phyloP scores from a whole-genome alignment of 108 stramenopile genomes.

The Cyclostephanos tholiformis region DNA sequence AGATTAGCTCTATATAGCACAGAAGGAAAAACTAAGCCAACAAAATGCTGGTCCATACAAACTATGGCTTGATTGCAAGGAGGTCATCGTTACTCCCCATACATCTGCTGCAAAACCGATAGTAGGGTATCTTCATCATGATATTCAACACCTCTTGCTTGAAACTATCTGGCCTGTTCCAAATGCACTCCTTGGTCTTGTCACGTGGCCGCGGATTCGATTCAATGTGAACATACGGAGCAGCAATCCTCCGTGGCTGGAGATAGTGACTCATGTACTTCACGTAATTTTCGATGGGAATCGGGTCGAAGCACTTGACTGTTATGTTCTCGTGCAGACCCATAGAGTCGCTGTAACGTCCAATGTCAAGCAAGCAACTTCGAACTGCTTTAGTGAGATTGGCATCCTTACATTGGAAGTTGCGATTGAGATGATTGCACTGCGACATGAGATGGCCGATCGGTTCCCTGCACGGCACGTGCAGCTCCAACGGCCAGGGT shows the following conservation, averaged over 20 bases:
- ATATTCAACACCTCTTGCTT: conserved; percentile 17
- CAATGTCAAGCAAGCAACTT: not conserved
- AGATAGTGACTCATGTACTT: conserved; percentile 14
- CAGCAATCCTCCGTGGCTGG: conserved; percentile 16
- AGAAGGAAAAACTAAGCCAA: no score
- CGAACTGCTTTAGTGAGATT: conserved; percentile 7
- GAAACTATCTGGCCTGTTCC: conserved; percentile 22
- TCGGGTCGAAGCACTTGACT: conserved; percentile 30
- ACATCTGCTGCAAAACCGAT: conserved; percentile 25
- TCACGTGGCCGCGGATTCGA: conserved; percentile 12
- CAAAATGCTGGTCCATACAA: no score
- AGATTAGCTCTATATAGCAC: no score
- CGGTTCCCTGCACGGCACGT: conserved; percentile 40
- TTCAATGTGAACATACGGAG: conserved; percentile 4
- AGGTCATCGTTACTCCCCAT: conserved; percentile 28
- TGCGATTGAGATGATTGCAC: conserved; percentile 13
- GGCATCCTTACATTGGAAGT: conserved; percentile 16
- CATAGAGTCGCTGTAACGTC: not conserved
- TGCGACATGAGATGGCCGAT: conserved; percentile 43
- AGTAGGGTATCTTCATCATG: conserved; percentile 15
- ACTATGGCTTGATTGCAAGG: no score
- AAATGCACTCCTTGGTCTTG: conserved; percentile 30
- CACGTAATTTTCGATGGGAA: conserved; percentile 15
- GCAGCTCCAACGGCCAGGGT: conserved; percentile 23
- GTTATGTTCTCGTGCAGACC: conserved; percentile 3